Evolutionary conservation across 352 stramenopile species (phyloP).

Genomic region (Phytophthora niederhauseri): DNA sequence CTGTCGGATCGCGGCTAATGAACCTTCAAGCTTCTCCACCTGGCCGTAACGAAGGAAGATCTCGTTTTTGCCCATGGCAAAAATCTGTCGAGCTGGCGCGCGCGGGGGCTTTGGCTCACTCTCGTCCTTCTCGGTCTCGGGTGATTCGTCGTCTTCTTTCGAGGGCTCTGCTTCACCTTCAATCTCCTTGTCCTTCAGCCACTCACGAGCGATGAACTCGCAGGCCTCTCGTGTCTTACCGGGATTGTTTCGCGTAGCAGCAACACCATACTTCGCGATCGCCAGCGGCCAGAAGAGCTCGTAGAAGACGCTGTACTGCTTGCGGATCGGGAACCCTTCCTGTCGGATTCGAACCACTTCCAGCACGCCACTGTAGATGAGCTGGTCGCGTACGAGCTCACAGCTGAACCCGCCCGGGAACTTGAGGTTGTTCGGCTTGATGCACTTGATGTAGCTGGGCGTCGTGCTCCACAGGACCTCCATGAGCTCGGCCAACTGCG

Average conservation of each 20-base stretch:
- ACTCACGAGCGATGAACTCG: conserved; percentile 56
- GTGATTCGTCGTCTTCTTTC: conserved; percentile 21
- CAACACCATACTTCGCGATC: conserved; percentile 32
- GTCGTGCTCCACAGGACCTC: conserved; percentile 85
- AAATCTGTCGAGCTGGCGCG: conserved; percentile 37
- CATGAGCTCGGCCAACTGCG: conserved; percentile 85
- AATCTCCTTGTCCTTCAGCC: conserved; percentile 48
- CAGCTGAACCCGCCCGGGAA: conserved; percentile 90
- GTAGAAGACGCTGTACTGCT: conserved; percentile 77
- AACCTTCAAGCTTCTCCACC: conserved; percentile 71
- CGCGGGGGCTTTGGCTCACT: conserved; percentile 3
- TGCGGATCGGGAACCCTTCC: conserved; percentile 91
- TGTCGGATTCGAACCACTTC: conserved; percentile 94
- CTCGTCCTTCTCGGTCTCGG: conserved; percentile 32
- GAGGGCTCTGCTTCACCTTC: conserved; percentile 3
- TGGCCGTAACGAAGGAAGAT: conserved; percentile 84
- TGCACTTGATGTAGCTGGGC: conserved; percentile 95
- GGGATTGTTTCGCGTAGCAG: conserved; percentile 28
- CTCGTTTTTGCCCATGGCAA: conserved; percentile 74
- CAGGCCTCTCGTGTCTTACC: conserved; percentile 41
- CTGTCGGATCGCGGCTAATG: conserved; percentile 42
- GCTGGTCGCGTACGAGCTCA: conserved; percentile 88
- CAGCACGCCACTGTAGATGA: conserved; percentile 93
- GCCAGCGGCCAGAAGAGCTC: conserved; percentile 69
- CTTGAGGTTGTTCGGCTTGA: conserved; percentile 96